phyloP scores from a whole-genome alignment of 2,329 filamentous ascomycete species.

The Thyridium curvatum region DNA sequence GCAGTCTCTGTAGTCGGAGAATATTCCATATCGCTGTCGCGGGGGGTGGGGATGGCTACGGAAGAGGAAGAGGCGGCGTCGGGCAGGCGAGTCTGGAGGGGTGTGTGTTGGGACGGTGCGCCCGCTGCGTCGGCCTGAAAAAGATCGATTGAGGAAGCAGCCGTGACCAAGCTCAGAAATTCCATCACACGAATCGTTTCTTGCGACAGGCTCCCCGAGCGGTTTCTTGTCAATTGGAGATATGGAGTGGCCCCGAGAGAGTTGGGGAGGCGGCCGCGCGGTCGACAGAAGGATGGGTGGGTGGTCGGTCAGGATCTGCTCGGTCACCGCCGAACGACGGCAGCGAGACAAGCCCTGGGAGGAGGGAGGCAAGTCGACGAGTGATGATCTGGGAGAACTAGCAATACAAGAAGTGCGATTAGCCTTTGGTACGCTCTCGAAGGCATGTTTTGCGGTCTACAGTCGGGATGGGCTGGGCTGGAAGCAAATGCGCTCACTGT shows the following conservation, averaged over 20 bases:
- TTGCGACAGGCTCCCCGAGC: background rate
- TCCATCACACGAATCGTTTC: constrained; percentile 17
- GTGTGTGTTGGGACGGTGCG: too few species aligned
- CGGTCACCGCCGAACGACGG: background rate
- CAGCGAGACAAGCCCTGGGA: background rate
- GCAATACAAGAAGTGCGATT: too few species aligned
- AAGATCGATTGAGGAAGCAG: constrained; percentile 6
- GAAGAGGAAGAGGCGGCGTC: too few species aligned
- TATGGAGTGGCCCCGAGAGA: background rate
- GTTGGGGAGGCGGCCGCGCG: too few species aligned
- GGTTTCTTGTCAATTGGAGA: background rate
- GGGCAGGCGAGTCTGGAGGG: too few species aligned
- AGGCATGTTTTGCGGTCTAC: too few species aligned
- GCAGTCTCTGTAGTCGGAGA: background rate
- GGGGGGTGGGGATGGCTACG: too few species aligned
- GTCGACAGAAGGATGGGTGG: background rate
- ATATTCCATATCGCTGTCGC: constrained; percentile 10
- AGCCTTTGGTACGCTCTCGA: too few species aligned
- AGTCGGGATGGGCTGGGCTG: too few species aligned
- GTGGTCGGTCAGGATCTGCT: background rate
- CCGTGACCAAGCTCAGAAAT: constrained; percentile 20
- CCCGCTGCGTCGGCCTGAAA: too few species aligned
- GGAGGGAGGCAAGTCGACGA: background rate
- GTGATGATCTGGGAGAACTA: too few species aligned
- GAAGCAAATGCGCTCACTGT: too few species aligned